phyloP scores from a whole-genome alignment of 2,329 filamentous ascomycete genomes.

The Tolypocladium pustulatum region DNA sequence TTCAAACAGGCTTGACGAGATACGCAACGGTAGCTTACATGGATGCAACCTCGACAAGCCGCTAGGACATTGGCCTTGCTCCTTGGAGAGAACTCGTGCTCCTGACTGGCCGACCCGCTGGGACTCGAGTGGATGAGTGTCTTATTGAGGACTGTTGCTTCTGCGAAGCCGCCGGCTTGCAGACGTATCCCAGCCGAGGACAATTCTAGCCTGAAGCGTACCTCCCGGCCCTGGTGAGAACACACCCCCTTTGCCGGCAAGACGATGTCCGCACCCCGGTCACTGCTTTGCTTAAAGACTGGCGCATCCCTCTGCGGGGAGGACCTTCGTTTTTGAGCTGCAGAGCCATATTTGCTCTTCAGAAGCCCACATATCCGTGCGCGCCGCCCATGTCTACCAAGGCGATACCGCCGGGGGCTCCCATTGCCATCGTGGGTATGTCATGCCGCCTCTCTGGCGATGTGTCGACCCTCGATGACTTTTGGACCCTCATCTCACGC shows the following conservation, averaged over 20 bases:
- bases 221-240: neutral
- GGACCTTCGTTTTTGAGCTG: neutral
- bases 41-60: neutral
- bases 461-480: conserved; percentile 28
- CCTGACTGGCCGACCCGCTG: neutral
- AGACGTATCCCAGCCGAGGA: neutral
- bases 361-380: neutral
- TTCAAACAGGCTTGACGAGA: neutral
- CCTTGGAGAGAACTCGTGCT: neutral
- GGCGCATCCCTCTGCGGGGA: neutral
- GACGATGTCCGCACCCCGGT: neutral
- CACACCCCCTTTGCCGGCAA: neutral
- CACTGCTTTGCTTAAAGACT: neutral
- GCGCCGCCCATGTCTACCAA: conserved; percentile 1
- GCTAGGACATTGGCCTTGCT: neutral
- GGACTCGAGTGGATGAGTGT: neutral
- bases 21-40: neutral
- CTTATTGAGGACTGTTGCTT: neutral
- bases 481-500: conserved; percentile 33
- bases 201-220: neutral
- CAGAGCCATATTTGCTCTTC: neutral
- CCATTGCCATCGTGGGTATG: conserved; percentile 37
- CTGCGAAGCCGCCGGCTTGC: neutral
- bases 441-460: conserved; percentile 34
- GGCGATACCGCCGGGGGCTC: conserved; percentile 7